phyloP scores from a whole-genome alignment of 148 eudicot species.

The Oxyria digyna region DNA sequence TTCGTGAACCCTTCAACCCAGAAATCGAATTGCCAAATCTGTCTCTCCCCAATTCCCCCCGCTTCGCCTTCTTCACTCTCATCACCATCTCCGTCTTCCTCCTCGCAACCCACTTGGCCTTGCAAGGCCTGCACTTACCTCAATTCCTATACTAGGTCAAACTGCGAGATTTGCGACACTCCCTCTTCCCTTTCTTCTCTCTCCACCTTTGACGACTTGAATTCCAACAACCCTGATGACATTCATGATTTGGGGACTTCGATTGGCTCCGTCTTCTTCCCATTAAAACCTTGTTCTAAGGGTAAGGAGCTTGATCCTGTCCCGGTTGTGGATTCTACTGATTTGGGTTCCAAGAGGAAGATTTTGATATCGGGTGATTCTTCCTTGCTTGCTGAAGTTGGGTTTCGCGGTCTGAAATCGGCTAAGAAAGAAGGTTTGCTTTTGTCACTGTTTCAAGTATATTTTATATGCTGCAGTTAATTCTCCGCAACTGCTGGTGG shows the following conservation, averaged over 20 bases:
- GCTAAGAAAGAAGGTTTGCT: slow-evolving; percentile 1
- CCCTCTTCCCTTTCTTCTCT: slow-evolving; percentile 19
- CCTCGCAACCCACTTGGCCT: slow-evolving; percentile 37
- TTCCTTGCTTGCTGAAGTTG: neutral
- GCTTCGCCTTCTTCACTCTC: neutral
- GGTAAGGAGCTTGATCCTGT: neutral
- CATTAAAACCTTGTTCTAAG: neutral
- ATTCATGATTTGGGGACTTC: neutral
- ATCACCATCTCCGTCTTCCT: neutral
- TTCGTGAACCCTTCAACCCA: slow-evolving; percentile 62
- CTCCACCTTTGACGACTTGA: slow-evolving; percentile 20
- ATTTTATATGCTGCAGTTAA: neutral
- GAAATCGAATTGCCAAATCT: slow-evolving; percentile 31
- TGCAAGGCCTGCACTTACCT: slow-evolving; percentile 58
- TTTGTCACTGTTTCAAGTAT: neutral
- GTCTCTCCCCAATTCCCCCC: slow-evolving; percentile 2
- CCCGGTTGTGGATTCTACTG: neutral
- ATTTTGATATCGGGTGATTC: neutral
- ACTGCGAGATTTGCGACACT: slow-evolving; percentile 49
- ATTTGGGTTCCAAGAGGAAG: slow-evolving; percentile 5
- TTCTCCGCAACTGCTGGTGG: neutral
- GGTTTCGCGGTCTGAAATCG: slow-evolving; percentile 1
- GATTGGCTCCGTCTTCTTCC: slow-evolving; percentile 6
- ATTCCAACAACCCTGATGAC: slow-evolving; percentile 10
- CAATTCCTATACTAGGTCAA: slow-evolving; percentile 30